Evolutionary conservation across 441 rosid species (phyloP).

Genomic region (Gossypium lobatum): DNA sequence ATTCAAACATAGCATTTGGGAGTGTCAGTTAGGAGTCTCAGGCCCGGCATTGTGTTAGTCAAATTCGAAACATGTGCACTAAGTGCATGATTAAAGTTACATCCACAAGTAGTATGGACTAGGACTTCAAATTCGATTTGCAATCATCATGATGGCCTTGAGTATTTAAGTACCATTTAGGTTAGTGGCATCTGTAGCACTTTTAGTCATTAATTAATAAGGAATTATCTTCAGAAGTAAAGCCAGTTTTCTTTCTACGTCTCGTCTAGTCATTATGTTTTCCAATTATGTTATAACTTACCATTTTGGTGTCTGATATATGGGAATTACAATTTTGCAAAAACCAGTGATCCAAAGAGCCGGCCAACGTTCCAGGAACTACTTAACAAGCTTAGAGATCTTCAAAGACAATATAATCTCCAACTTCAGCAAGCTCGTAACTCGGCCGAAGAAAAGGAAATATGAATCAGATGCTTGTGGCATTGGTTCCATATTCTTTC

Average conservation of each 20-base stretch:
- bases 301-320: slow-evolving; percentile 5
- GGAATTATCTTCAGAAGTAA: not conserved
- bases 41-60: not conserved
- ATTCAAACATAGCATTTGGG: not conserved
- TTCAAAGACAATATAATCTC: slow-evolving; percentile 56
- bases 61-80: not conserved
- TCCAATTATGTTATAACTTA: not conserved
- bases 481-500: not conserved
- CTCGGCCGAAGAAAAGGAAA: slow-evolving; percentile 43
- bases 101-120: not conserved
- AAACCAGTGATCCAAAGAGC: slow-evolving; percentile 59
- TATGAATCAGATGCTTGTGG: slow-evolving; percentile 8
- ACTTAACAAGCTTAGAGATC: slow-evolving; percentile 70
- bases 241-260: not conserved
- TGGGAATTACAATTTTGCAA: slow-evolving; percentile 9
- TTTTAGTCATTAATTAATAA: not conserved
- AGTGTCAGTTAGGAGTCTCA: not conserved
- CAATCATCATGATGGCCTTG: not conserved
- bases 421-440: slow-evolving; percentile 74
- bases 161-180: not conserved
- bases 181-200: slow-evolving; percentile 7
- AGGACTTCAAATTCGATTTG: not conserved
- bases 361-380: slow-evolving; percentile 88
- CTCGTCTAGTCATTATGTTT: not conserved
- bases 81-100: not conserved